Evolutionary conservation across 176 grass and related monocot genomes (phyloP).

Genomic region (Triticum turgidum): DNA sequence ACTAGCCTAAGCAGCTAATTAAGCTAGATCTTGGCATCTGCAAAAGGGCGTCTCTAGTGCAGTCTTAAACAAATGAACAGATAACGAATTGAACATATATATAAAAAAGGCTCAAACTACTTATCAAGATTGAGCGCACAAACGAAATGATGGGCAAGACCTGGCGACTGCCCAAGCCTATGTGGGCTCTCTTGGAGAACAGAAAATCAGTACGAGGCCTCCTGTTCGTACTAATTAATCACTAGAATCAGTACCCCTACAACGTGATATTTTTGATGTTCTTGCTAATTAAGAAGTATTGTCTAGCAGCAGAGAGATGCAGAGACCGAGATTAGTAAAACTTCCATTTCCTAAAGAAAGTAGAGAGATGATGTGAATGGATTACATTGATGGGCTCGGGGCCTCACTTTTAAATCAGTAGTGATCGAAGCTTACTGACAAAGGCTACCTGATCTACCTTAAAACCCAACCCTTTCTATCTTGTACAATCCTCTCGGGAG

Average conservation of each 20-base stretch:
- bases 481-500: not conserved
- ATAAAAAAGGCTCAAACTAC: not conserved
- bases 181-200: not conserved
- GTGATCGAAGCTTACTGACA: not conserved
- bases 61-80: constrained; percentile 15
- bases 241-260: not conserved
- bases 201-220: not conserved
- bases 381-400: not conserved
- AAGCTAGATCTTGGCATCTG: not conserved
- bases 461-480: not conserved
- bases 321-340: not conserved
- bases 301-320: not conserved
- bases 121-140: constrained; percentile 16
- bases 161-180: not conserved
- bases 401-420: not conserved
- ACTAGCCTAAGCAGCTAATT: not conserved
- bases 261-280: not conserved
- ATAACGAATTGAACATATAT: not conserved
- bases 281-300: not conserved
- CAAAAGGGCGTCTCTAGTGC: not conserved
- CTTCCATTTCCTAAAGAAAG: not conserved
- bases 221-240: not conserved
- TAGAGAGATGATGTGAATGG: not conserved
- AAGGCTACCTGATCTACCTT: constrained; percentile 15
- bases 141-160: not conserved